Base-by-base conservation (phyloP, 2,329 filamentous ascomycete species). In the Alternaria longipes region DNA sequence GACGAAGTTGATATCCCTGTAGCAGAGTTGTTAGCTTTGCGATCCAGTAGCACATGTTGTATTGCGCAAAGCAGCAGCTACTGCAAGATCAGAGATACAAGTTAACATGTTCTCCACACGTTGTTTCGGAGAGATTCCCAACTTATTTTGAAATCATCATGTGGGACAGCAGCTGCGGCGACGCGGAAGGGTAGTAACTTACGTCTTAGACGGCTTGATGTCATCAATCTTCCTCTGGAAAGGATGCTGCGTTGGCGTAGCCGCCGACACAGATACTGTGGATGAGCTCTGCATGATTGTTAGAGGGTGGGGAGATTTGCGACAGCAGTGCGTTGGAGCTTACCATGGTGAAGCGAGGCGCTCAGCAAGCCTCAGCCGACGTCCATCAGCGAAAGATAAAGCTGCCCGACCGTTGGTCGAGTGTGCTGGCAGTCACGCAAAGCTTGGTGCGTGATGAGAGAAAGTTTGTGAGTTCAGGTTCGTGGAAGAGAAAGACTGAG, bases 101-200 rank as follows among this genome's bases (percentile, higher is more conserved):
- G 88, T 91, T 89, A 92, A 90, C 85, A 83, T 80, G 85, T 89
- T 93, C 89, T 99, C 95, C 90, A 92, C 95, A 99, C 86, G 81
- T 84, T 81, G 88, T 86, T 92, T 98, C 92, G 91, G 95, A 99
- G 96, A 99, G 95, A 99, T 99, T 99, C 95, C 95, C 95, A 99
- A 89, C 87, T 97, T 96, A 92, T 70, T 90, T 89, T 83, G 83
- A 82, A 86, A 84, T 77, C 87, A 92, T 96, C 94, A 97, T 97
- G 85, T 88, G 62, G 63, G 60, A 60, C 66, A 63, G 60, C 60
- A 41, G 59, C 51, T 46, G 38, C 22, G 40, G 60, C 45, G 24
- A 20, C 26, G 44, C 30, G 24, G 14, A 56, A 53, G 64, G 47
- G 56, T 41, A 24, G 32, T 52, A 56, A 74, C 90, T 82, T 89